Conservation (phyloP, 257 asterid species). For the Nyctanthes arbortristis region DNA sequence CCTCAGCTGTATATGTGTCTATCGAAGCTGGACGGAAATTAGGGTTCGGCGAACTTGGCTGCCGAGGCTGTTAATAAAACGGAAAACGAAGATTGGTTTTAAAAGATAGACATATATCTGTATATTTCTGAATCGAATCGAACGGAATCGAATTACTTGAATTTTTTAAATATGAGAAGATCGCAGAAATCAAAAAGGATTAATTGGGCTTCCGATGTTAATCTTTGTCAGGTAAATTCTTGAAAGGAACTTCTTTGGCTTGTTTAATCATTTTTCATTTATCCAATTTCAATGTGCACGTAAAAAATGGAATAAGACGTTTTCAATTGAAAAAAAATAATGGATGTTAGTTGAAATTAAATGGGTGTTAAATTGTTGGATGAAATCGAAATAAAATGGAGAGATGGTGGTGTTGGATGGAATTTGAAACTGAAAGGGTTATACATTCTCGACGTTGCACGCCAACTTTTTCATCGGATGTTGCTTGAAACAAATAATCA, state of each 20-base stretch:
- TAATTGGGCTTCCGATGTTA: constrained; percentile 89
- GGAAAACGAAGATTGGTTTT: constrained; percentile 27
- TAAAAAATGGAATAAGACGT: neutral
- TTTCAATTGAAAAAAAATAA: neutral
- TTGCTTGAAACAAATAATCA: neutral
- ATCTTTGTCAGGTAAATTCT: constrained; percentile 90
- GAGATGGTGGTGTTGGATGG: neutral
- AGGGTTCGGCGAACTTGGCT: neutral
- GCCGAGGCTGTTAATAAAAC: neutral
- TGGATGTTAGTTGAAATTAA: neutral
- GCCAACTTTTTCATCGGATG: no score
- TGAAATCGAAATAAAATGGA: neutral
- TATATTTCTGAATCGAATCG: constrained; percentile 40
- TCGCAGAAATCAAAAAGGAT: constrained; percentile 86
- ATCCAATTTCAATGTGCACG: neutral
- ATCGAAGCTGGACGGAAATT: neutral
- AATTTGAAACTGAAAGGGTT: neutral
- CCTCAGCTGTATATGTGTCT: neutral
- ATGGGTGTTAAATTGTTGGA: neutral
- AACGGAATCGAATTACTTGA: constrained; percentile 21
- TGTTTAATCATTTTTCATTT: neutral
- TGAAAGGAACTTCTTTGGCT: constrained; percentile 26
- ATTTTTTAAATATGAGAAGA: constrained; percentile 74
- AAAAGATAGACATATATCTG: constrained; percentile 21
- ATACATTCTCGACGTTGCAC: no score